A percentile compares a stretch with the other conserved stretches of the same genome.
Conservation (phyloP, 306 rosid genomes). For the Pyrus communis region DNA sequence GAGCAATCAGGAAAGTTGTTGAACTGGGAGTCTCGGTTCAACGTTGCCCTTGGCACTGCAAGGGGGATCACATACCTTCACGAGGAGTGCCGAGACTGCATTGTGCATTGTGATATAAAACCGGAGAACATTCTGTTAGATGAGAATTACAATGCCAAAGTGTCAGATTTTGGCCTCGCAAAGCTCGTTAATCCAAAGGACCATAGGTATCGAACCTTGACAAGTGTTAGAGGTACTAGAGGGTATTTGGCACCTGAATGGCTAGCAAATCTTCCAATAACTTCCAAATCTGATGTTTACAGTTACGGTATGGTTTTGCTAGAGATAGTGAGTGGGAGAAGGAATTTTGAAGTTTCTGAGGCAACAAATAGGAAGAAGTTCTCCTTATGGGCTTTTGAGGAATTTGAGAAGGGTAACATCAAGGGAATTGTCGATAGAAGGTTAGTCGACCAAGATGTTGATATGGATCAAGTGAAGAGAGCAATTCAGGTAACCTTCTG, state of each 20-base stretch:
- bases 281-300: conserved; percentile 70
- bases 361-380: conserved; percentile 58
- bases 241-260: conserved; percentile 92
- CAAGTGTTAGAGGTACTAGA: conserved; percentile 69
- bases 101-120: conserved; percentile 81
- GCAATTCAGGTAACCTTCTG: conserved; percentile 64
- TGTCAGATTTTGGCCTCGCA: conserved; percentile 86
- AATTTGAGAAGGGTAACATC: conserved; percentile 61
- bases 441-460: conserved; percentile 37
- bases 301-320: conserved; percentile 81
- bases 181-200: conserved; percentile 59
- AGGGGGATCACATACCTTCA: conserved; percentile 87
- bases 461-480: conserved; percentile 56
- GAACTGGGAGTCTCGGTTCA: conserved; percentile 64
- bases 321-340: conserved; percentile 76
- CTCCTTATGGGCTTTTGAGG: conserved; percentile 70
- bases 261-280: conserved; percentile 75
- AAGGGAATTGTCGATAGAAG: conserved; percentile 53
- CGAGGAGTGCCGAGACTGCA: conserved; percentile 87
- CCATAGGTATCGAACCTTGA: conserved; percentile 55
- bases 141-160: conserved; percentile 58
- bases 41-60: conserved; percentile 67
- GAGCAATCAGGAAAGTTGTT: conserved; percentile 41
- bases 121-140: conserved; percentile 87
- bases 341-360: conserved; percentile 63